Percentiles rank a stretch among this genome's conserved stretches.
Conservation (phyloP, 116 monocot genomes). For the Cymodocea nodosa region DNA sequence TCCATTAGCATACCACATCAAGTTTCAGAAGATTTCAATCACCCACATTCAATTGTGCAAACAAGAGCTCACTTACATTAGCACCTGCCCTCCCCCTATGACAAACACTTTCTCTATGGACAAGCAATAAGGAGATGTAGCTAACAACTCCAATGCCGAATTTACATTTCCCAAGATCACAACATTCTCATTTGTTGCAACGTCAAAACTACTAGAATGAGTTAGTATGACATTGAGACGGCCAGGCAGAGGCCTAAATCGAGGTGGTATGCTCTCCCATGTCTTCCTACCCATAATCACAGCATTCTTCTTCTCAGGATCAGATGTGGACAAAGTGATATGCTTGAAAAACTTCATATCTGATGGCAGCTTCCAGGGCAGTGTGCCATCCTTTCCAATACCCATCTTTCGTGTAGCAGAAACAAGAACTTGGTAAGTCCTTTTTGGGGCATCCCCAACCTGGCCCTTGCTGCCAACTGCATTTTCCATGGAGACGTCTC, state of each 20-base stretch:
- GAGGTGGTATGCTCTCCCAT: constrained; percentile 78
- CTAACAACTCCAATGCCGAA: constrained; percentile 71
- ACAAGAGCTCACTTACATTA: constrained; percentile 39
- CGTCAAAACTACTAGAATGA: constrained; percentile 76
- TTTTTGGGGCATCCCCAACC: constrained; percentile 20
- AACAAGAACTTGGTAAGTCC: constrained; percentile 84
- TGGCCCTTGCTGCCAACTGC: constrained; percentile 14
- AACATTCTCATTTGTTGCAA: constrained; percentile 68
- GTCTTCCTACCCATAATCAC: constrained; percentile 96
- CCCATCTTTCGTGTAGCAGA: constrained; percentile 79
- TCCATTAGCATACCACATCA: neutral
- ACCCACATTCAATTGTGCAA: neutral
- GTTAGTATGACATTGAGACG: constrained; percentile 87
- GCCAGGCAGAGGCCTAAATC: constrained; percentile 61
- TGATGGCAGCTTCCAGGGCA: constrained; percentile 80
- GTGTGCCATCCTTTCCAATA: constrained; percentile 72
- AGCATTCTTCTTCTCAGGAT: constrained; percentile 84
- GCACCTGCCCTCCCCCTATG: constrained; percentile 81
- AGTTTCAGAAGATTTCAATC: neutral
- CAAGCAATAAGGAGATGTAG: constrained; percentile 65
- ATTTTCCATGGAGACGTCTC: too few species aligned
- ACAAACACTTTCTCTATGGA: constrained; percentile 87
- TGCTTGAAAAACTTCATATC: constrained; percentile 89
- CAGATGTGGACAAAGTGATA: constrained; percentile 50
- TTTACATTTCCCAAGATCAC: constrained; percentile 67